Percentiles rank a stretch among this genome's conserved stretches.
phyloP scores from a whole-genome alignment of 257 asterid species.

The Coffea canephora region DNA sequence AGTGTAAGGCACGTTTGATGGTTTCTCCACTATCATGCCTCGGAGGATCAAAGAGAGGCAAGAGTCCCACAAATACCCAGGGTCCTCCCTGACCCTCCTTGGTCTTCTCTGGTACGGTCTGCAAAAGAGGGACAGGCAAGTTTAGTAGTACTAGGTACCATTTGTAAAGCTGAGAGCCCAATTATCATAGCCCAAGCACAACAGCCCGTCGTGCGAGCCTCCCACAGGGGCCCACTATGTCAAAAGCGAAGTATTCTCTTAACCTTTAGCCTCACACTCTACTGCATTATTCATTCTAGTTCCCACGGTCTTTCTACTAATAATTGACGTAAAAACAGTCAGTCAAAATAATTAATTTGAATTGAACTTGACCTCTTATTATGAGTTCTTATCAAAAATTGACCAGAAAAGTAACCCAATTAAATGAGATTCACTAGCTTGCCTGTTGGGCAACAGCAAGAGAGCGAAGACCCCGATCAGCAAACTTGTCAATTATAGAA shows the following conservation, averaged over 20 bases:
- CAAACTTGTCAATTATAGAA: constrained; percentile 48
- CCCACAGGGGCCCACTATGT: too few species aligned
- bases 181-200: too few species aligned
- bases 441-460: constrained; percentile 57
- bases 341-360: too few species aligned
- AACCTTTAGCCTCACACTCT: too few species aligned
- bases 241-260: too few species aligned
- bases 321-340: too few species aligned
- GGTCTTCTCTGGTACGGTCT: constrained; percentile 48
- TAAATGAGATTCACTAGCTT: not conserved
- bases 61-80: constrained; percentile 53
- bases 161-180: not conserved
- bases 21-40: constrained; percentile 61
- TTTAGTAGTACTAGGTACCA: not conserved
- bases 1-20: constrained; percentile 45
- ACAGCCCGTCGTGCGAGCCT: too few species aligned
- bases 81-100: constrained; percentile 57
- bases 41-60: constrained; percentile 66
- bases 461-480: constrained; percentile 61
- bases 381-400: too few species aligned
- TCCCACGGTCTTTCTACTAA: too few species aligned
- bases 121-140: constrained; percentile 4
- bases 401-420: not conserved
- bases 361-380: too few species aligned
- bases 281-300: too few species aligned